phyloP scores from a whole-genome alignment of 1,284 basidiomycete species.

The Cutaneotrichosporon sp. region DNA sequence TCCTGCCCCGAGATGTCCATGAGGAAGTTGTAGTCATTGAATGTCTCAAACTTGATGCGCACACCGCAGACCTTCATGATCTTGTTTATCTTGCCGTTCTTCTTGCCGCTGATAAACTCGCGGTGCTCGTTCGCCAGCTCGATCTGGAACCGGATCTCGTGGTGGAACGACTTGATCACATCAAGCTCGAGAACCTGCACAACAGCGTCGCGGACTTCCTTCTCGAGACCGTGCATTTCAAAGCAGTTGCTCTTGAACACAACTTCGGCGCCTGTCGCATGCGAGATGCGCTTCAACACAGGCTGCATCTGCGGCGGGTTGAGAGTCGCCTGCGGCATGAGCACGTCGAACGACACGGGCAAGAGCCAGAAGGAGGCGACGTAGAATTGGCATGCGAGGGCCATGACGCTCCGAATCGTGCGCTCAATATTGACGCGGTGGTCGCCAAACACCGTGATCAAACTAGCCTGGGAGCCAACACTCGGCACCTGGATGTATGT shows the following conservation, averaged over 20 bases:
- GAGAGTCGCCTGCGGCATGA: conserved; percentile 68
- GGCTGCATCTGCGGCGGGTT: conserved; percentile 79
- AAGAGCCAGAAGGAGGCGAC: conserved; percentile 94
- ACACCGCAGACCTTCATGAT: conserved; percentile 95
- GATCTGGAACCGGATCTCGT: conserved; percentile 97
- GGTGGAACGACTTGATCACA: conserved; percentile 81
- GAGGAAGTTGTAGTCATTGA: conserved; percentile 96
- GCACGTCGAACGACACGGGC: conserved; percentile 85
- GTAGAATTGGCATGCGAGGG: conserved; percentile 91
- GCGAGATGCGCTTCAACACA: conserved; percentile 79
- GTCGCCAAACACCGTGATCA: conserved; percentile 92
- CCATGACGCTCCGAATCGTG: conserved; percentile 92
- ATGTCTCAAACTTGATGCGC: conserved; percentile 98
- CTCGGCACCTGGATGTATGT: conserved; percentile 92
- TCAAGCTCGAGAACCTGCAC: conserved; percentile 84
- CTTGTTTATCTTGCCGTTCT: conserved; percentile 98
- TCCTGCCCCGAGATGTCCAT: conserved; percentile 88
- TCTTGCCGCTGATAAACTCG: conserved; percentile 97
- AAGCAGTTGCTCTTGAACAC: conserved; percentile 98
- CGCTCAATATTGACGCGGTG: conserved; percentile 91
- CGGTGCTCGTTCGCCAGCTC: conserved; percentile 97
- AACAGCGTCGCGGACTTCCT: conserved; percentile 82
- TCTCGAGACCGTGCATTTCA: conserved; percentile 93
- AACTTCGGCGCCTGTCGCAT: conserved; percentile 83
- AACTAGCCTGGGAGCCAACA: conserved; percentile 64